Conservation (phyloP, 306 rosid species). For the Urtica urens region DNA sequence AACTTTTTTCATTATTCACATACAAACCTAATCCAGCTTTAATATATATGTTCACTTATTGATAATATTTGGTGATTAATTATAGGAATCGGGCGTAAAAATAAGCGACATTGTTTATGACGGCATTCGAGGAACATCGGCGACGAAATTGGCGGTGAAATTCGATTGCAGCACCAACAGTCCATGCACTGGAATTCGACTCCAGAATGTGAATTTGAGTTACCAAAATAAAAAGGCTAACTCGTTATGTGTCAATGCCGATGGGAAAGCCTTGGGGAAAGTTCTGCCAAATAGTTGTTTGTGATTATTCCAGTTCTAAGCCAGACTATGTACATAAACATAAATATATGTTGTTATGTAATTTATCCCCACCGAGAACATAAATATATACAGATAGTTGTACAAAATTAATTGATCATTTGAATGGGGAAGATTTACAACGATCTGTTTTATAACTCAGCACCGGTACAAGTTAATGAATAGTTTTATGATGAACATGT, state of each 20-base stretch:
- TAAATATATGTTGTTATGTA: too few relatives aligned
- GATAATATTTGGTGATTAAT: not conserved
- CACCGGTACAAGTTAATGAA: too few relatives aligned
- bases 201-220: constrained; percentile 6
- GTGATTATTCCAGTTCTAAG: not conserved
- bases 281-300: constrained; percentile 11
- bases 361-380: too few relatives aligned
- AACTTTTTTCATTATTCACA: not conserved
- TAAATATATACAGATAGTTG: too few relatives aligned
- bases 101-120: not conserved
- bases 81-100: constrained; percentile 6
- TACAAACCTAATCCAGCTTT: not conserved
- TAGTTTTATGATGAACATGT: too few relatives aligned
- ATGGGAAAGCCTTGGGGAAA: constrained; percentile 6
- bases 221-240: constrained; percentile 6
- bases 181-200: constrained; percentile 8
- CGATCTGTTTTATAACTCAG: too few relatives aligned
- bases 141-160: constrained; percentile 5
- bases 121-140: constrained; percentile 14
- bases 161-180: constrained; percentile 13
- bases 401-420: too few relatives aligned
- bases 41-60: not conserved
- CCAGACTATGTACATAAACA: too few relatives aligned
- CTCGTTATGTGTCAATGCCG: constrained; percentile 10
- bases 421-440: too few relatives aligned